Base-by-base conservation (phyloP, 2,329 filamentous ascomycete genomes). In the Penicillium sp. region DNA sequence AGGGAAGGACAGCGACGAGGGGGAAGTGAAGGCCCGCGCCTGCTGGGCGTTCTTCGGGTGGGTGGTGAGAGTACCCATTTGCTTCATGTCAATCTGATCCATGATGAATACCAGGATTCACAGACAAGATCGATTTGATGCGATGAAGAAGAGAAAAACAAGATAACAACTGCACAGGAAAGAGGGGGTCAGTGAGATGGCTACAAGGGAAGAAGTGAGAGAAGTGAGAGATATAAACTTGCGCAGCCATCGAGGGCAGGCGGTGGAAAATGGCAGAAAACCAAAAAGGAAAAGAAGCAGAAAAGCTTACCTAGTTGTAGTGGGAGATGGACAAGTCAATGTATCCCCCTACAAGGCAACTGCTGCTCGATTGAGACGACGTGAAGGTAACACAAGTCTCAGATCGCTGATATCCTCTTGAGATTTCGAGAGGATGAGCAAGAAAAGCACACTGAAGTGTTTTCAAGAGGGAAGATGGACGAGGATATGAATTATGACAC, bases 241-340 rank as follows among this genome's bases (percentile, higher is more conserved):
- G n/a, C n/a, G 2, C 9, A 16, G 18, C 31, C 31, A 4, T 3
- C 31, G 9, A 34, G 8, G 6, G 31, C 11, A 34, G 50, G 46
- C 46, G 50, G 56, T 49, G 47, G 28, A 36, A 28, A 38, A 39
- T 22, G 45, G 38, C 38, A 34, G 31, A 34, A 34, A 1, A 6
- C 14, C 1, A 6, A 20, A 10, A 3, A 20, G 31, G 16, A 49
- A 41, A 50, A 51, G n/a, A 18, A 37, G 9, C 3, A 36, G 8
- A 31, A 29, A 24, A 52, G 51, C 73, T 70, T 77, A 77, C 75
- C 78, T 4, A 69, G 80, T 70, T 79, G 28, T 24, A 20, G 80
- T 73, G 81, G 86, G 89, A 95, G 89, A 95, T 87, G 77, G 89
- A 95, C 89, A 95, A 95, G 70, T 85, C 73, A 95, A 95, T 95